Base-by-base conservation (phyloP, 768 basidiomycete species). In the Pisolithus albus region DNA sequence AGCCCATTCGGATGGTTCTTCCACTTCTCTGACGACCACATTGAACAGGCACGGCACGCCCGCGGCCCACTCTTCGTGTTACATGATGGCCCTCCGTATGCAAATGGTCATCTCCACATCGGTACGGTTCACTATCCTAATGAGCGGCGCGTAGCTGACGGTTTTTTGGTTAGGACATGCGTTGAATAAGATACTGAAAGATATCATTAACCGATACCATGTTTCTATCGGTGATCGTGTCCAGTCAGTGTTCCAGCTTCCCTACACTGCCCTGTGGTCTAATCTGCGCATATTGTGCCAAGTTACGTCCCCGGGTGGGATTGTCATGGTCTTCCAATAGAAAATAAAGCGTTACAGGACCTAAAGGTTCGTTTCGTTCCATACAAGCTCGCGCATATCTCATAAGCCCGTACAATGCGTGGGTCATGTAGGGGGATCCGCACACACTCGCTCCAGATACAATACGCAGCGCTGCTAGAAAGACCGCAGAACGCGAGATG, bases 231-330 rank as follows among this genome's bases (percentile, higher is more conserved):
- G 95, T 7, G 71, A 79, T 55, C 78, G 79, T 58, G 86, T 97
- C 40, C 84, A 93, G 92, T 95, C 57, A 65, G 87, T 64, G 28
- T 49, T 23, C 26, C 37, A 46, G 34, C 32, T 46, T 56, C 26
- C 9, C 11, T 51, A 42, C 13, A n/a, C n/a, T 11, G 46, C 41
- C 28, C 19, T 3, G 0, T n/a, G 21, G 42, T 41, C 19, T 47
- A 54, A 39, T 55, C 30, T 39, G 13, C 2, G 28, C 34, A 28
- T 50, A 47, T 50, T 48, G 37, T 39, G 34, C 11, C n/a, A 52
- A 97, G 95, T 61, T 97, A 94, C 69, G 68, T 88, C 13, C 94
- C 95, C 34, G 95, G 95, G 9, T 99, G 92, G 92, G 95, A 99
- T 62, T 98, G 95, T 61, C 95, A 99, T 65, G 95, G 95, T 6